phyloP scores from a whole-genome alignment of 768 basidiomycete species.

The Tylopilus sp. region DNA sequence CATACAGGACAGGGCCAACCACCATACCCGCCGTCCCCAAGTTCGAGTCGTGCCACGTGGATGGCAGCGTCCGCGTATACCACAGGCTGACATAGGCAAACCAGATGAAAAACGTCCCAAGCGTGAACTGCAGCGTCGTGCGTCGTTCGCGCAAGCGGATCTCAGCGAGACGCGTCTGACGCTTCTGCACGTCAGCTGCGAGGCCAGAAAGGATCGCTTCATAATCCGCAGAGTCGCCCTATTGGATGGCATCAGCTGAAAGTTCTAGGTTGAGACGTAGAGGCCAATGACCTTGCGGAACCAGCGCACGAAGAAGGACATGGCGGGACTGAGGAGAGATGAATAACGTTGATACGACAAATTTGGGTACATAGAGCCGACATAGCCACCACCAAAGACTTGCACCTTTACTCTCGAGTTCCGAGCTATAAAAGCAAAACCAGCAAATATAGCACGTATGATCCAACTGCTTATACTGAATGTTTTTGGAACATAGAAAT shows the following conservation, averaged over 20 bases:
- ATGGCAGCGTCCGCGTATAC: conserved; percentile 61
- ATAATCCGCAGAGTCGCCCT: conserved; percentile 56
- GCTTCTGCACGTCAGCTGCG: conserved; percentile 65
- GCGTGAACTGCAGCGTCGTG: conserved; percentile 69
- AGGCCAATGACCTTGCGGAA: conserved; percentile 24
- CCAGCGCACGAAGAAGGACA: conserved; percentile 31
- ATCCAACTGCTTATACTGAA: too few relatives aligned
- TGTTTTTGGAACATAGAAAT: too few relatives aligned
- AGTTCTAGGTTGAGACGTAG: background rate
- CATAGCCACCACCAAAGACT: conserved; percentile 25
- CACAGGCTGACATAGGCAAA: conserved; percentile 67
- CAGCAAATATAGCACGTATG: too few relatives aligned
- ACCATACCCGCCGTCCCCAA: conserved; percentile 50
- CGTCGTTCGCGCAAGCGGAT: conserved; percentile 84
- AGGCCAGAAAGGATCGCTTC: conserved; percentile 68
- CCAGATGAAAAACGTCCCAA: conserved; percentile 78
- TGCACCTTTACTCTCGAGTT: too few relatives aligned
- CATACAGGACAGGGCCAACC: conserved; percentile 77
- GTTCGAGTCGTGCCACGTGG: conserved; percentile 23
- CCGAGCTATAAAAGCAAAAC: too few relatives aligned
- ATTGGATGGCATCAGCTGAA: background rate
- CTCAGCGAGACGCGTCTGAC: conserved; percentile 72
- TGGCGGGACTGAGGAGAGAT: conserved; percentile 12
- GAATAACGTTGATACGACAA: conserved; percentile 2
- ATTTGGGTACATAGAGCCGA: conserved; percentile 11